Evolutionary conservation across 441 rosid genomes (phyloP).

Genomic region (Melastoma candidum): DNA sequence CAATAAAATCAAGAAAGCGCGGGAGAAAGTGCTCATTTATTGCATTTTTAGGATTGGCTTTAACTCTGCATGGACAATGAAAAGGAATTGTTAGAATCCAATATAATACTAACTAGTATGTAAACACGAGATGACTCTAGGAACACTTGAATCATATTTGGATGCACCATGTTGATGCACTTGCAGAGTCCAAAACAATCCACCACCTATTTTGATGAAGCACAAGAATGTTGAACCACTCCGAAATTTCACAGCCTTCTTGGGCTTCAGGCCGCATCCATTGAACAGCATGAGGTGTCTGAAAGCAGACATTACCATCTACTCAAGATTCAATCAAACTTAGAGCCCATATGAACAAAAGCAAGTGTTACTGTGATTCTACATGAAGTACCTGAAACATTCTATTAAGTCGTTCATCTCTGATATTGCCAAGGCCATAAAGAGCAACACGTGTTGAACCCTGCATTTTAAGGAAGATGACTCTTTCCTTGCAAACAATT

Average conservation of each 20-base stretch:
- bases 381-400: slow-evolving; percentile 75
- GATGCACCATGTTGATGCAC: slow-evolving; percentile 1
- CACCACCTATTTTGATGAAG: slow-evolving; percentile 97
- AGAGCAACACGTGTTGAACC: slow-evolving; percentile 92
- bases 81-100: not conserved
- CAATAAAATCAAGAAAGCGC: slow-evolving; percentile 83
- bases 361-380: not conserved
- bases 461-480: slow-evolving; percentile 23
- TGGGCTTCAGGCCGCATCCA: slow-evolving; percentile 99
- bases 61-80: slow-evolving; percentile 53
- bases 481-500: too few species aligned
- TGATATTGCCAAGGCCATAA: slow-evolving; percentile 94
- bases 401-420: slow-evolving; percentile 97
- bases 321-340: not conserved
- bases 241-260: slow-evolving; percentile 67
- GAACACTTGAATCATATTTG: slow-evolving; percentile 2
- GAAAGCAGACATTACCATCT: slow-evolving; percentile 2
- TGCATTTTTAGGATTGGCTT: slow-evolving; percentile 95
- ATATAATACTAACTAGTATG: not conserved
- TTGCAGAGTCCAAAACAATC: slow-evolving; percentile 5
- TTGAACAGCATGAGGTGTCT: slow-evolving; percentile 98
- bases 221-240: slow-evolving; percentile 96
- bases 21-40: slow-evolving; percentile 96
- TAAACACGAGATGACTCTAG: slow-evolving; percentile 4
- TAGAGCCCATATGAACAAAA: not conserved